Conservation (phyloP, 2,329 filamentous ascomycete species). For the Monosporascus cannonballus region DNA sequence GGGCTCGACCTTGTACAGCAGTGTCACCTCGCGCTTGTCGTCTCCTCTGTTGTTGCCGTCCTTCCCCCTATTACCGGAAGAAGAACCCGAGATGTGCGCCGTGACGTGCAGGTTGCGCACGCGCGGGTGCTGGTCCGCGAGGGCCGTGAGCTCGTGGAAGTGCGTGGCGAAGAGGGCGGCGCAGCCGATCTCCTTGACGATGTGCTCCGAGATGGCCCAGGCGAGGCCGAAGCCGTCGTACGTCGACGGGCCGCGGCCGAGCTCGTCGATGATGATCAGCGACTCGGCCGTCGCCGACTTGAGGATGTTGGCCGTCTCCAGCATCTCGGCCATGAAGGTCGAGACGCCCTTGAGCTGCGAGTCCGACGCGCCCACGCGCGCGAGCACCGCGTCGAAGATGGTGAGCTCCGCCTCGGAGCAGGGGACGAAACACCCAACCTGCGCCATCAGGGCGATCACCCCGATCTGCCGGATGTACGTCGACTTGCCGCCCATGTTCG, state of each 20-base stretch:
- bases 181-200: conserved; percentile 89
- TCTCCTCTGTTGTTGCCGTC: conserved; percentile 24
- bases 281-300: conserved; percentile 94
- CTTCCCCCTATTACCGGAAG: conserved; percentile 24
- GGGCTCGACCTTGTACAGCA: conserved; percentile 93
- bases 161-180: conserved; percentile 96
- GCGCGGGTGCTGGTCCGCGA: conserved; percentile 79
- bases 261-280: conserved; percentile 96
- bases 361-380: conserved; percentile 90
- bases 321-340: conserved; percentile 99
- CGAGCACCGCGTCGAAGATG: conserved; percentile 95
- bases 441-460: conserved; percentile 94
- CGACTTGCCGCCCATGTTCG: conserved; percentile 98
- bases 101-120: conserved; percentile 94
- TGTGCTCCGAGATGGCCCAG: conserved; percentile 98
- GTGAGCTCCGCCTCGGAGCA: conserved; percentile 85
- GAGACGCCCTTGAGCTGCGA: conserved; percentile 96
- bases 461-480: conserved; percentile 98
- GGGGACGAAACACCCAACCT: conserved; percentile 93
- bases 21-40: conserved; percentile 76
- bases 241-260: conserved; percentile 92
- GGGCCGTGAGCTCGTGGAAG: conserved; percentile 93
- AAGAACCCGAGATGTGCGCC: conserved; percentile 69
- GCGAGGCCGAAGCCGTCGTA: conserved; percentile 99
- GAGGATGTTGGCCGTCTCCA: conserved; percentile 96